phyloP scores from a whole-genome alignment of 2,329 filamentous ascomycete species.

The Cryphonectria naterciae region DNA sequence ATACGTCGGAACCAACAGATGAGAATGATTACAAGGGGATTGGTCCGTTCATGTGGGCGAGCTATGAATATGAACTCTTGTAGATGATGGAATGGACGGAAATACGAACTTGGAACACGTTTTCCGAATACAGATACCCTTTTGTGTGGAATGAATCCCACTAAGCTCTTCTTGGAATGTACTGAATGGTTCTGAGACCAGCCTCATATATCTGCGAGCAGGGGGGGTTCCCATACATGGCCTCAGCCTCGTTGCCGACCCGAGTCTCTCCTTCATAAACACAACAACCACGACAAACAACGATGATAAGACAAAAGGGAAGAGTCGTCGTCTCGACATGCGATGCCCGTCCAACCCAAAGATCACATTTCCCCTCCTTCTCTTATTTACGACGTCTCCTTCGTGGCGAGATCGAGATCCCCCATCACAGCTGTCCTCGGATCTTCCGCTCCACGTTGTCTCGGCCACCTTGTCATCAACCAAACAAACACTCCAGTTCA shows the following conservation, averaged over 20 bases:
- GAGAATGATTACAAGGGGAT: slow-evolving; percentile 39
- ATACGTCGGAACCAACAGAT: slow-evolving; percentile 40
- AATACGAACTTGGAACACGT: neutral
- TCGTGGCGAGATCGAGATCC: neutral
- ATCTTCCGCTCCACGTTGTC: neutral
- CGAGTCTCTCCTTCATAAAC: neutral
- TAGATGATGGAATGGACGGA: neutral
- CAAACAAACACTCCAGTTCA: neutral
- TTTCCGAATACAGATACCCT: neutral
- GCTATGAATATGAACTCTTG: slow-evolving; percentile 34
- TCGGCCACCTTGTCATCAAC: neutral
- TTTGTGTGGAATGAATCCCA: neutral
- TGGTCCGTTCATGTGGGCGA: slow-evolving; percentile 40
- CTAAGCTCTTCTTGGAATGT: neutral
- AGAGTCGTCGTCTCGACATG: no score
- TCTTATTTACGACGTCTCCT: neutral
- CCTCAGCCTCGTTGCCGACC: neutral
- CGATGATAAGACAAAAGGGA: no score
- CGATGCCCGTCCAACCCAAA: no score
- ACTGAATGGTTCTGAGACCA: neutral
- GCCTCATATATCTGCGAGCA: neutral
- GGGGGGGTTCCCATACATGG: neutral
- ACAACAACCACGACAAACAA: neutral
- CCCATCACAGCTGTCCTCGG: neutral
- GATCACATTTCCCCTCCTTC: no score